A percentile compares a stretch with the other conserved stretches of the same genome.
Conservation (phyloP, 805 yeast species). For the Candida chauliodis region DNA sequence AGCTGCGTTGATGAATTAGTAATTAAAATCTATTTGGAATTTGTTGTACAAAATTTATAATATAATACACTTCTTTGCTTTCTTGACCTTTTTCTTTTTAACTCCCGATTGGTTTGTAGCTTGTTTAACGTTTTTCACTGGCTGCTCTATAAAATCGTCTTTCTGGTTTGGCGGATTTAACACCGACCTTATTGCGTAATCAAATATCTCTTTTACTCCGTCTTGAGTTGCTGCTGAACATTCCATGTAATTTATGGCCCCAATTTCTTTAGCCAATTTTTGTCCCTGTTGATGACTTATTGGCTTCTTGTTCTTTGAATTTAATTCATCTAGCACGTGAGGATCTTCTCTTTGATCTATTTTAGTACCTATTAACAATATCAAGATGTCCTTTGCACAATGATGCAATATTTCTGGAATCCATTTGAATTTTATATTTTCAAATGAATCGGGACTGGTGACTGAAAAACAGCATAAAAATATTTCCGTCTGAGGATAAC, state of each 20-base stretch:
- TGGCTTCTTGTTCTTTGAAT: constrained; percentile 60
- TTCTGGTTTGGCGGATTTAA: constrained; percentile 44
- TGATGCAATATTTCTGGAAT: constrained; percentile 85
- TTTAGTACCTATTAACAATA: constrained; percentile 84
- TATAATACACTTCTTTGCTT: constrained; percentile 38
- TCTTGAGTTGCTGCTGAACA: constrained; percentile 88
- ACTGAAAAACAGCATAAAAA: constrained; percentile 84
- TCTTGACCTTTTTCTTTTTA: constrained; percentile 26
- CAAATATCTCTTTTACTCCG: constrained; percentile 83
- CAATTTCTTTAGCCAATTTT: constrained; percentile 64
- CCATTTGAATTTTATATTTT: constrained; percentile 72
- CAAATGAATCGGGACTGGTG: constrained; percentile 74
- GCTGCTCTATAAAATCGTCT: constrained; percentile 17
- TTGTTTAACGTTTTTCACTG: constrained; percentile 31
- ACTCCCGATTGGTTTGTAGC: constrained; percentile 8
- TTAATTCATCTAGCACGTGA: constrained; percentile 65
- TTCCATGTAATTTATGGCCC: constrained; percentile 74
- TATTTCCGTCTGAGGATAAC: constrained; percentile 90
- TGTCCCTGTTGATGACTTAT: constrained; percentile 60
- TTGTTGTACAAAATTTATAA: constrained; percentile 22
- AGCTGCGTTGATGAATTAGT: constrained; percentile 46
- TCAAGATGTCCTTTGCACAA: constrained; percentile 64
- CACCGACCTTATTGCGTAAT: constrained; percentile 72
- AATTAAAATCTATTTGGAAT: constrained; percentile 10
- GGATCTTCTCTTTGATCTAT: constrained; percentile 80